A percentile compares a stretch with the other conserved stretches of the same genome.
phyloP scores from a whole-genome alignment of 2,329 filamentous ascomycete genomes.

The Davidsoniella virescens region DNA sequence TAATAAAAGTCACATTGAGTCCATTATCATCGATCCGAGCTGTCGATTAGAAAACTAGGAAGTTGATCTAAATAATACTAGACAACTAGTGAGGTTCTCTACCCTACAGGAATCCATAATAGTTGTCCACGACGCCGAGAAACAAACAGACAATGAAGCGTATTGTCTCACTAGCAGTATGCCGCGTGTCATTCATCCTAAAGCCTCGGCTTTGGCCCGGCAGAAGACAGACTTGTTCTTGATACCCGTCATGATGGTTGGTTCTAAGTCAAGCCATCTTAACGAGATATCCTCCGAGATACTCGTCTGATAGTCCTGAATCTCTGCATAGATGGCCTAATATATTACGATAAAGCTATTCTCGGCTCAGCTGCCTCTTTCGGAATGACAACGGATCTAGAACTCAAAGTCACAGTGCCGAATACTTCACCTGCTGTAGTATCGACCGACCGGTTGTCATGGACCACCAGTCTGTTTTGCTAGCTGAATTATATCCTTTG shows the following conservation, averaged over 20 bases:
- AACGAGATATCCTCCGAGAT: background rate
- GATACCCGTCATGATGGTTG: constrained; percentile 50
- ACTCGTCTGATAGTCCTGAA: background rate
- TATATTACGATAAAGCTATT: constrained; percentile 45
- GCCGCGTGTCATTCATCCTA: too few species aligned
- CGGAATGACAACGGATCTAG: constrained; percentile 56
- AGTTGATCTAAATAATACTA: too few species aligned
- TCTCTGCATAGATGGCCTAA: constrained; percentile 22
- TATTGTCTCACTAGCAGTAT: too few species aligned
- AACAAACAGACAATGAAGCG: too few species aligned
- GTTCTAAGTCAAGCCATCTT: constrained; percentile 19
- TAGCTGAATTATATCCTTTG: constrained; percentile 58
- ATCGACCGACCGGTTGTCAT: constrained; percentile 52
- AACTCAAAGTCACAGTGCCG: constrained; percentile 31
- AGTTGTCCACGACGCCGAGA: too few species aligned
- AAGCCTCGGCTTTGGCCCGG: too few species aligned
- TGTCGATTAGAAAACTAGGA: too few species aligned
- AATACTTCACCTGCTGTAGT: constrained; percentile 33
- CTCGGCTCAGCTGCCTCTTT: constrained; percentile 57
- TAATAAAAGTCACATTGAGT: too few species aligned
- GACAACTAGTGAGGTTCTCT: too few species aligned
- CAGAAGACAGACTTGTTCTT: constrained; percentile 52
- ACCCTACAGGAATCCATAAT: too few species aligned
- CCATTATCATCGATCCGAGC: too few species aligned
- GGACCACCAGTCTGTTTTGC: constrained; percentile 67